Evolutionary conservation across 1,284 basidiomycete genomes (phyloP).

Genomic region (Pyrrhoderma noxium): DNA sequence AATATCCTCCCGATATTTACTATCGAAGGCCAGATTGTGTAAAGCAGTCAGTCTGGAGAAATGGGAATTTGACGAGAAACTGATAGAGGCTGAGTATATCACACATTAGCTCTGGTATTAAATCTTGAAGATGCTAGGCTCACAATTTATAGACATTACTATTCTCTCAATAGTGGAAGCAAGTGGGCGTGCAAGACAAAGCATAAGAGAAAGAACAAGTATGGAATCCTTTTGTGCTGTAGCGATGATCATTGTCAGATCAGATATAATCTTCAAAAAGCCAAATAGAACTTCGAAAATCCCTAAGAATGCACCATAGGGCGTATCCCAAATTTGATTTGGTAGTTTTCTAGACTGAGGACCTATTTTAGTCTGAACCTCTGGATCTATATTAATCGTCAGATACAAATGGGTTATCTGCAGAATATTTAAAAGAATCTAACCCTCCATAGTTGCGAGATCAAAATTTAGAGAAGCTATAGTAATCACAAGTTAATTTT

Average conservation of each 20-base stretch:
- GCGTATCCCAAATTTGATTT: background rate
- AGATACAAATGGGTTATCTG: background rate
- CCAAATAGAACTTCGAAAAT: background rate
- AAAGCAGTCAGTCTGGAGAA: slow-evolving; percentile 12
- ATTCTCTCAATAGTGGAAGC: background rate
- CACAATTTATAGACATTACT: background rate
- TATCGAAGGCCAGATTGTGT: background rate
- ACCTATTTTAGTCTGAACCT: background rate
- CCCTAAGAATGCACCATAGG: background rate
- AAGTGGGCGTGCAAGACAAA: background rate
- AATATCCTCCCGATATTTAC: slow-evolving; percentile 5
- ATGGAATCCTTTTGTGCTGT: background rate
- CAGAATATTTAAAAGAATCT: background rate
- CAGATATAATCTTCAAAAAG: slow-evolving; percentile 1
- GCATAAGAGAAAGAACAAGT: background rate
- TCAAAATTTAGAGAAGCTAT: slow-evolving; percentile 4
- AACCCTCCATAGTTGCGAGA: slow-evolving; percentile 10
- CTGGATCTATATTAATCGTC: background rate
- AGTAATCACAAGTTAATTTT: background rate
- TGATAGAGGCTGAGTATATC: slow-evolving; percentile 7
- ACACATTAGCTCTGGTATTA: too few species aligned
- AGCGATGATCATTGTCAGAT: background rate
- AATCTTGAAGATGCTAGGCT: background rate
- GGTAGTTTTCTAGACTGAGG: background rate
- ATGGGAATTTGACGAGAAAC: slow-evolving; percentile 2